Conservation (phyloP, 75 land plant genomes). For the Pinus albicaulis region DNA sequence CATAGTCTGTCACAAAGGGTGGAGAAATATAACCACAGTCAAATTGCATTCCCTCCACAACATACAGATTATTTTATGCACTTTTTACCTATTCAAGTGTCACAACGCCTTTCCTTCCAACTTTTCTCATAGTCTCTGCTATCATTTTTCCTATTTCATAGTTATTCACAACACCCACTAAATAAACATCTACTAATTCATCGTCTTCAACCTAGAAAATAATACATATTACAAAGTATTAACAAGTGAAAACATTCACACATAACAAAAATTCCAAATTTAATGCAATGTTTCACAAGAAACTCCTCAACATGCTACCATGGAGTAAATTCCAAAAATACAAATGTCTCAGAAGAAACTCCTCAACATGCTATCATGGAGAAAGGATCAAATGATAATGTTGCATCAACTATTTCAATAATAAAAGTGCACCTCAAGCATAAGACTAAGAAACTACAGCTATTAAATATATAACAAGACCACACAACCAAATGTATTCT, state of each 20-base stretch:
- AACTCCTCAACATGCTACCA: too few species aligned
- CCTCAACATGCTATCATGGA: too few species aligned
- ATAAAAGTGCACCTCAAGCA: too few species aligned
- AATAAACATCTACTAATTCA: slow-evolving; percentile 84
- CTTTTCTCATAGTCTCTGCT: slow-evolving; percentile 70
- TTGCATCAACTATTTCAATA: too few species aligned
- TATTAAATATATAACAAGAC: too few species aligned
- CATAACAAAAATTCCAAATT: not conserved
- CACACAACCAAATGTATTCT: too few species aligned
- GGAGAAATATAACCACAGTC: slow-evolving; percentile 92
- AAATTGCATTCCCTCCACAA: slow-evolving; percentile 94
- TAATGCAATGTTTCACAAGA: too few species aligned
- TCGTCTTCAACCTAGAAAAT: slow-evolving; percentile 73
- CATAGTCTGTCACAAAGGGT: slow-evolving; percentile 84
- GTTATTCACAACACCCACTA: slow-evolving; percentile 93
- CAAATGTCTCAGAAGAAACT: not conserved
- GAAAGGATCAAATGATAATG: too few species aligned
- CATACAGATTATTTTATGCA: slow-evolving; percentile 54
- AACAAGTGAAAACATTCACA: not conserved
- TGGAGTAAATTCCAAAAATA: not conserved
- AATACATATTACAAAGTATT: not conserved
- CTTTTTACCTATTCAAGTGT: slow-evolving; percentile 74
- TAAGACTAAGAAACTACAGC: too few species aligned
- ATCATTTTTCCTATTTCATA: slow-evolving; percentile 75
- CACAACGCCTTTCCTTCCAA: slow-evolving; percentile 77